Conservation (phyloP, 2,329 filamentous ascomycete species). For the Neobulgaria alba region DNA sequence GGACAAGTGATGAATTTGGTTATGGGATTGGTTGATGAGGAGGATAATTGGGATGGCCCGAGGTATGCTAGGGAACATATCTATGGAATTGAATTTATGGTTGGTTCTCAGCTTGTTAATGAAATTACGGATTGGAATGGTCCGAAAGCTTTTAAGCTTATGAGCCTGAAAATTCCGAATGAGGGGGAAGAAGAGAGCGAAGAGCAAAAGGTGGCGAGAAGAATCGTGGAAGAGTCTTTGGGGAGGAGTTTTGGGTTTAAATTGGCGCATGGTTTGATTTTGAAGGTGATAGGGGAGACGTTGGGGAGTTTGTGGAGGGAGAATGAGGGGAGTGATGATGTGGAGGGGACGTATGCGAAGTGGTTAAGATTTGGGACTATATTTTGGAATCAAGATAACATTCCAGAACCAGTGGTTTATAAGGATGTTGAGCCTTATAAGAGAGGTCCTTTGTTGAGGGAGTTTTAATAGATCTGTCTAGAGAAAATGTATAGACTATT, state of each 20-base stretch:
- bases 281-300: conserved; percentile 40
- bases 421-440: conserved; percentile 32
- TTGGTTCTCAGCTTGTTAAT: conserved; percentile 44
- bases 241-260: conserved; percentile 45
- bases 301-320: conserved; percentile 45
- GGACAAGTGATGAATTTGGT: conserved; percentile 44
- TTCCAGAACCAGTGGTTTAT: conserved; percentile 32
- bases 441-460: conserved; percentile 30
- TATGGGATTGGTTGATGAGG: conserved; percentile 42
- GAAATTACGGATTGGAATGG: conserved; percentile 44
- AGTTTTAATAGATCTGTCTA: conserved; percentile 4
- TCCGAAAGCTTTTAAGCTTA: conserved; percentile 38
- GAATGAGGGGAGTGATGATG: conserved; percentile 39
- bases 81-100: conserved; percentile 42
- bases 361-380: conserved; percentile 44
- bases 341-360: conserved; percentile 43
- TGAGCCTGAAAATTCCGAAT: conserved; percentile 36
- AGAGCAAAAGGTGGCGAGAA: conserved; percentile 39
- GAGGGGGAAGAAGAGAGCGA: conserved; percentile 33
- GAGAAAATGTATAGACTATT: background rate
- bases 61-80: conserved; percentile 40
- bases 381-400: conserved; percentile 36
- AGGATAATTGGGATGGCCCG: conserved; percentile 45
- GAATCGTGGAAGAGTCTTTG: conserved; percentile 44
- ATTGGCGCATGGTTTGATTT: conserved; percentile 44